These are phyloP conservation scores for Dipteronia dyeriana DNA, from an alignment of 345 rosid genomes.

Conservation along the genomic window DNA sequence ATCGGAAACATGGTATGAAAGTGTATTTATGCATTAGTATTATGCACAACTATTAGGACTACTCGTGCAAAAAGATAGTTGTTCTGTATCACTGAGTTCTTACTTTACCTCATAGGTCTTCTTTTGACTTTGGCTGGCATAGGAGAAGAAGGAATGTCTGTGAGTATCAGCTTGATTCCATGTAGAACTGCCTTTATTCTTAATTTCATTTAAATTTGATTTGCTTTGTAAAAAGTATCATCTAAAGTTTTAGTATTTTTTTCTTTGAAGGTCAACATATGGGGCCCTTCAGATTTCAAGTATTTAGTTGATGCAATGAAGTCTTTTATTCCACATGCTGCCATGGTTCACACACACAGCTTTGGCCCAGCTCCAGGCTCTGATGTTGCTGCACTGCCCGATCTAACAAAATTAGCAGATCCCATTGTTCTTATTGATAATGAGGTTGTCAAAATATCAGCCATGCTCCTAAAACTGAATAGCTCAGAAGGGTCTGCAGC, in stretches of 20 bases:
- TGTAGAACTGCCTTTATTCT: slow-evolving; percentile 17
- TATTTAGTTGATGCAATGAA: slow-evolving; percentile 89
- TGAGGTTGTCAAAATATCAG: slow-evolving; percentile 87
- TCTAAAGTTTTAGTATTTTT: slow-evolving; percentile 20
- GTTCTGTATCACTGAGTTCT: slow-evolving; percentile 9
- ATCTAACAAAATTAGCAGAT: slow-evolving; percentile 38
- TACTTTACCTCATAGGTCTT: slow-evolving; percentile 52
- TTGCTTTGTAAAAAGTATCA: neutral
- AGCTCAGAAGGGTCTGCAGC: slow-evolving; percentile 33
- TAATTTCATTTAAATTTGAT: neutral
- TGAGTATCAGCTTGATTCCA: slow-evolving; percentile 44
- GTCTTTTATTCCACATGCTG: slow-evolving; percentile 89
- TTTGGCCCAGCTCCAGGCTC: slow-evolving; percentile 58
- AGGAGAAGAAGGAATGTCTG: slow-evolving; percentile 92
- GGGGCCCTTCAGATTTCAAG: slow-evolving; percentile 98
- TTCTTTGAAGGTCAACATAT: slow-evolving; percentile 71
- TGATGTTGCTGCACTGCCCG: slow-evolving; percentile 37
- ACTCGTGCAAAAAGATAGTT: neutral
- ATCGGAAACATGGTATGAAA: neutral
- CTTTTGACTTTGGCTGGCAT: slow-evolving; percentile 87
- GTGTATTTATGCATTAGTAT: neutral
- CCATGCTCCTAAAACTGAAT: slow-evolving; percentile 54
- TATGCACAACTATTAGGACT: slow-evolving; percentile 13
- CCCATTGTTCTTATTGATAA: slow-evolving; percentile 68
- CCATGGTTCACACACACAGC: slow-evolving; percentile 89